Conservation (phyloP, 2,329 filamentous ascomycete species). For the Beauveria bassiana region DNA sequence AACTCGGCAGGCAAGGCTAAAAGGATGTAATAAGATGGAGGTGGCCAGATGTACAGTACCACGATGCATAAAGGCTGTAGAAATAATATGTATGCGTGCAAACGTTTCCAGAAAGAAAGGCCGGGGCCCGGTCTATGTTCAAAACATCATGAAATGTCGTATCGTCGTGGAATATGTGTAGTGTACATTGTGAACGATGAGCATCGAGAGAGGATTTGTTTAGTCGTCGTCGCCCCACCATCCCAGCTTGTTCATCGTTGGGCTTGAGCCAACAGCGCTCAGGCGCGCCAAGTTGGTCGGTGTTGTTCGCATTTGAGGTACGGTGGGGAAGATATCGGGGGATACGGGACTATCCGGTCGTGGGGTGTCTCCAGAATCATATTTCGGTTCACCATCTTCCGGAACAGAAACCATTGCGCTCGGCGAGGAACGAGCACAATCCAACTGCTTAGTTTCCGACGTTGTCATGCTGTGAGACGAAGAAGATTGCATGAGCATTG, state of each 20-base stretch:
- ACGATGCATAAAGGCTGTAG: background rate
- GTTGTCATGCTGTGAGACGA: background rate
- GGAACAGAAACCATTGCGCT: slow-evolving; percentile 10
- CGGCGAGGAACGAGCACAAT: background rate
- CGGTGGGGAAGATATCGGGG: slow-evolving; percentile 23
- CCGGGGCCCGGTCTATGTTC: background rate
- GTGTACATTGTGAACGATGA: background rate
- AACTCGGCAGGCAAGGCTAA: background rate
- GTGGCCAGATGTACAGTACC: background rate
- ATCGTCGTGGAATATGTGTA: slow-evolving; percentile 8
- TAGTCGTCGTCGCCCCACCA: slow-evolving; percentile 36
- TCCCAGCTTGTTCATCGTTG: slow-evolving; percentile 22
- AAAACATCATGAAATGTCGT: slow-evolving; percentile 6
- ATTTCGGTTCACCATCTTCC: slow-evolving; percentile 14
- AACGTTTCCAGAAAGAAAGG: slow-evolving; percentile 5
- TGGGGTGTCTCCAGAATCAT: slow-evolving; percentile 23
- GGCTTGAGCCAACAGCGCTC: slow-evolving; percentile 30
- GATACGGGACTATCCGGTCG: slow-evolving; percentile 36
- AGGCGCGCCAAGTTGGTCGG: slow-evolving; percentile 33
- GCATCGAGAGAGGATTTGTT: slow-evolving; percentile 5
- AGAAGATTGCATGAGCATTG: background rate
- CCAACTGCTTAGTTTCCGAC: background rate
- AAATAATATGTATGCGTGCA: background rate
- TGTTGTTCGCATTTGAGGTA: slow-evolving; percentile 17
- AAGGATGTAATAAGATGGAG: background rate